Percentiles rank a stretch among this genome's conserved stretches.
Conservation (phyloP, 768 basidiomycete species). For the Amanita rubescens region DNA sequence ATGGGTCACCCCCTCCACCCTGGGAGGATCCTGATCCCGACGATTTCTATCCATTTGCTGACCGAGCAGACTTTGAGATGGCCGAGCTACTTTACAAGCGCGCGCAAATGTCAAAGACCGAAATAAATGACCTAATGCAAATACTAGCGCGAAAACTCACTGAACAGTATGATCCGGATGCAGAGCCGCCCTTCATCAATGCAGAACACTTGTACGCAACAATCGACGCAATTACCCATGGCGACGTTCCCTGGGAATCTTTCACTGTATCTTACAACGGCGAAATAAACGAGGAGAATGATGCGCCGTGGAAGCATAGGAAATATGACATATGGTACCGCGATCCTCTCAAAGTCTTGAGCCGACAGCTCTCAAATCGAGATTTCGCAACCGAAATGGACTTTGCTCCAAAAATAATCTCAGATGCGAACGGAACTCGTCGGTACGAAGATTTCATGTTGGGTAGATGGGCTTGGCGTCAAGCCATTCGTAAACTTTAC, state of each 20-base stretch:
- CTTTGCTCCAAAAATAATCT: not conserved
- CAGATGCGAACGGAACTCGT: not conserved
- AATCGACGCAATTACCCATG: not conserved
- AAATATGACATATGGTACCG: not conserved
- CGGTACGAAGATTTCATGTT: not conserved
- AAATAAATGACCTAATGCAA: slow-evolving; percentile 13
- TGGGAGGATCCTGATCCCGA: not conserved
- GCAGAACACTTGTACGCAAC: not conserved
- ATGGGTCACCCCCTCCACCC: too few relatives aligned
- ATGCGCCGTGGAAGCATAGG: not conserved
- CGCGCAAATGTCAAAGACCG: slow-evolving; percentile 13
- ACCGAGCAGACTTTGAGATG: slow-evolving; percentile 3
- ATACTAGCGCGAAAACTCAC: not conserved
- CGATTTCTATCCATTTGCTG: not conserved
- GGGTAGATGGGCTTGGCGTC: not conserved
- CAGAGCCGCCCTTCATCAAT: slow-evolving; percentile 27
- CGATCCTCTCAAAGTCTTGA: not conserved
- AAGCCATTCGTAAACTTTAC: not conserved
- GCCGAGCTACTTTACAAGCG: slow-evolving; percentile 14
- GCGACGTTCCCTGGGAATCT: not conserved
- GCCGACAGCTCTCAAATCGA: not conserved
- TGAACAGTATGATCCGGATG: slow-evolving; percentile 7
- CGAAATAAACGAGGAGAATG: not conserved
- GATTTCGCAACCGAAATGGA: not conserved
- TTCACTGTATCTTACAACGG: not conserved